These are phyloP conservation scores for Chalciporus piperatus DNA, from an alignment of 768 basidiomycete genomes.

Conservation along the genomic window DNA sequence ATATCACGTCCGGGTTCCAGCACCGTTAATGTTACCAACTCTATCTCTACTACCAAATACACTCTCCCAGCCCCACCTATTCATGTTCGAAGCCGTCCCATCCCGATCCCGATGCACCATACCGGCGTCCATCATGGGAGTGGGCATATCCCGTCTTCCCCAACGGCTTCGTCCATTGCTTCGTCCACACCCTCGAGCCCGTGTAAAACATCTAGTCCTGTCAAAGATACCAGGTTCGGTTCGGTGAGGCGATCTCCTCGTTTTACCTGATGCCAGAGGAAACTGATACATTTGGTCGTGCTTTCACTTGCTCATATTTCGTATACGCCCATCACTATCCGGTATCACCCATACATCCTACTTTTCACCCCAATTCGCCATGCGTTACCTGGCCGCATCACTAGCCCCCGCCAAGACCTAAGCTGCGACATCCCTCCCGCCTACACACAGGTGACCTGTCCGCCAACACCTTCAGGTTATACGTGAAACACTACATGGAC, in stretches of 20 bases:
- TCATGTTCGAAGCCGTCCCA: conserved; percentile 5
- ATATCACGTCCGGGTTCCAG: background rate
- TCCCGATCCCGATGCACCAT: background rate
- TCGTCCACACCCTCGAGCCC: conserved; percentile 32
- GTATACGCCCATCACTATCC: background rate
- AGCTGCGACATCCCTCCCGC: conserved; percentile 71
- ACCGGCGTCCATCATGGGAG: background rate
- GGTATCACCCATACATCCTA: background rate
- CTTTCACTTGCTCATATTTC: background rate
- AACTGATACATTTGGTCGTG: background rate
- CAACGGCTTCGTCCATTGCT: conserved; percentile 18
- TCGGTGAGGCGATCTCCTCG: background rate
- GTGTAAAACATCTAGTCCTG: conserved; percentile 24
- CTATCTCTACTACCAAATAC: background rate
- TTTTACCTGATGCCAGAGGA: background rate
- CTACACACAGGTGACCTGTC: conserved; percentile 67
- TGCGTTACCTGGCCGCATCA: background rate
- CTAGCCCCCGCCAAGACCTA: conserved; percentile 30
- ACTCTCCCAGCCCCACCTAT: conserved; percentile 13
- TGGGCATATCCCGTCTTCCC: conserved; percentile 18
- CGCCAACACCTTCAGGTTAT: conserved; percentile 67
- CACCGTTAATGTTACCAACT: background rate
- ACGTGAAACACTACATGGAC: conserved; percentile 80
- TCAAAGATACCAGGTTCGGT: conserved; percentile 14
- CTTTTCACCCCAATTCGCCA: background rate